Evolutionary conservation across 371 early-diverging fungal genomes (phyloP).

Genomic region (Dichotomocladium elegans): DNA sequence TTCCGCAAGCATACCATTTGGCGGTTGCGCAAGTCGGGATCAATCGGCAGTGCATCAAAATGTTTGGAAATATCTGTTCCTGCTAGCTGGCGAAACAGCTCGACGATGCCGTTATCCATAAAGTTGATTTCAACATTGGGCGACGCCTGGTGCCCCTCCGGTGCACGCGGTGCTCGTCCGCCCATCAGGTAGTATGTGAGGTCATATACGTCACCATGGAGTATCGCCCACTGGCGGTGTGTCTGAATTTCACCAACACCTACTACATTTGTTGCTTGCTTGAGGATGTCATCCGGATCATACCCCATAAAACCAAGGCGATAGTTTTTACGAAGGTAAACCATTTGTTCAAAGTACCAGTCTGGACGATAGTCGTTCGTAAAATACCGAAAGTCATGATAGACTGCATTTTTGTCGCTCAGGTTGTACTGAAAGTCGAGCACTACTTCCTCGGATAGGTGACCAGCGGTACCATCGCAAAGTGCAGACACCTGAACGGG

Average conservation of each 20-base stretch:
- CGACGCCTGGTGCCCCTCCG: slow-evolving; percentile 24
- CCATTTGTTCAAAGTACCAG: slow-evolving; percentile 53
- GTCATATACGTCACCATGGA: slow-evolving; percentile 43
- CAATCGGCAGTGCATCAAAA: slow-evolving; percentile 49
- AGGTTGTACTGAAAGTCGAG: slow-evolving; percentile 36
- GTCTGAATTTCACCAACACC: slow-evolving; percentile 34
- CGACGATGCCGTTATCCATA: slow-evolving; percentile 56
- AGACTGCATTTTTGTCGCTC: slow-evolving; percentile 32
- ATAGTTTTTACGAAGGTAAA: slow-evolving; percentile 45
- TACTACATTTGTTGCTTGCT: slow-evolving; percentile 35
- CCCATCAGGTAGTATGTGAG: slow-evolving; percentile 41
- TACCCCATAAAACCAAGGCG: slow-evolving; percentile 44
- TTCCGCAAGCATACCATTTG: slow-evolving; percentile 70
- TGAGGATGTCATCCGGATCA: slow-evolving; percentile 25
- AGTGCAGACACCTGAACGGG: slow-evolving; percentile 70
- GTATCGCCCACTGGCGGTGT: slow-evolving; percentile 40
- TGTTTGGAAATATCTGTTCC: slow-evolving; percentile 67
- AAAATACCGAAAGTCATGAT: slow-evolving; percentile 36
- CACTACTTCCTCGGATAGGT: slow-evolving; percentile 27
- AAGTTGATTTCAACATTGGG: slow-evolving; percentile 58
- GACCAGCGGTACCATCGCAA: slow-evolving; percentile 37
- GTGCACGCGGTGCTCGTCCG: slow-evolving; percentile 37
- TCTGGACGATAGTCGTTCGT: slow-evolving; percentile 41
- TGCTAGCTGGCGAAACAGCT: slow-evolving; percentile 58
- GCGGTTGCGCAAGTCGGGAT: slow-evolving; percentile 24